Percentiles rank a stretch among this genome's conserved stretches.
These are phyloP conservation scores for Corinectria fuckeliana DNA, from an alignment of 2,329 filamentous ascomycete species.

Conservation along the genomic window DNA sequence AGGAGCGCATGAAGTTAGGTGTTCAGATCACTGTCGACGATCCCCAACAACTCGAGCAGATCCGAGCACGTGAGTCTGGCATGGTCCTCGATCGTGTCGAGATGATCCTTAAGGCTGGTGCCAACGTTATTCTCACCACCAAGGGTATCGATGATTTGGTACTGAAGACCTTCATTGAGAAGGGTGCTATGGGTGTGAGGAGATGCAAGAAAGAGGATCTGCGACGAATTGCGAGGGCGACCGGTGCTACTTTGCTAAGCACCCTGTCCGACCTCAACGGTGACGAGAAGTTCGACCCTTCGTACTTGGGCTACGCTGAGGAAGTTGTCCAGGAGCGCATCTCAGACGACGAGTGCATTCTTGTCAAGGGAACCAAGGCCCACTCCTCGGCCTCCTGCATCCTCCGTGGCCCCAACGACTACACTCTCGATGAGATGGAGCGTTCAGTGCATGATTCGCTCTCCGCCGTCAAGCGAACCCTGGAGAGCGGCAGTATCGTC, in stretches of 20 bases:
- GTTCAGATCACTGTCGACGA: constrained; percentile 99
- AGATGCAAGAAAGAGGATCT: constrained; percentile 99
- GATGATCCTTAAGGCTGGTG: constrained; percentile 96
- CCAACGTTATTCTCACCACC: constrained; percentile 94
- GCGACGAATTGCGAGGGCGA: constrained; percentile 92
- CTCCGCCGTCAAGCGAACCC: constrained; percentile 93
- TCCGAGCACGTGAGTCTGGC: constrained; percentile 87
- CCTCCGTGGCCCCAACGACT: constrained; percentile 94
- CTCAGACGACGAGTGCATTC: constrained; percentile 97
- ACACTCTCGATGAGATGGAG: constrained; percentile 98
- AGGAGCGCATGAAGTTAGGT: constrained; percentile 98
- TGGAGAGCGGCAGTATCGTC: constrained; percentile 96
- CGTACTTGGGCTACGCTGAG: constrained; percentile 88
- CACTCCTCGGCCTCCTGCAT: constrained; percentile 96
- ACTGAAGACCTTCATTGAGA: constrained; percentile 93
- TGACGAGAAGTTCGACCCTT: constrained; percentile 93
- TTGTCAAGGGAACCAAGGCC: constrained; percentile 94
- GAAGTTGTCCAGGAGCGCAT: constrained; percentile 98
- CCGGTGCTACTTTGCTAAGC: constrained; percentile 90
- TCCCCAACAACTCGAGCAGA: constrained; percentile 96
- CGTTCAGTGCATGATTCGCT: constrained; percentile 96
- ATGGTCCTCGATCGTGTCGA: constrained; percentile 95
- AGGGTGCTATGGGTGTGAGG: constrained; percentile 92
- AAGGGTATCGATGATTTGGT: constrained; percentile 98
- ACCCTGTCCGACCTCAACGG: constrained; percentile 96